Evolutionary conservation across 441 rosid genomes (phyloP), one percentile per base, ranked within the genome.

Genomic region (Corymbia calophylla): DNA sequence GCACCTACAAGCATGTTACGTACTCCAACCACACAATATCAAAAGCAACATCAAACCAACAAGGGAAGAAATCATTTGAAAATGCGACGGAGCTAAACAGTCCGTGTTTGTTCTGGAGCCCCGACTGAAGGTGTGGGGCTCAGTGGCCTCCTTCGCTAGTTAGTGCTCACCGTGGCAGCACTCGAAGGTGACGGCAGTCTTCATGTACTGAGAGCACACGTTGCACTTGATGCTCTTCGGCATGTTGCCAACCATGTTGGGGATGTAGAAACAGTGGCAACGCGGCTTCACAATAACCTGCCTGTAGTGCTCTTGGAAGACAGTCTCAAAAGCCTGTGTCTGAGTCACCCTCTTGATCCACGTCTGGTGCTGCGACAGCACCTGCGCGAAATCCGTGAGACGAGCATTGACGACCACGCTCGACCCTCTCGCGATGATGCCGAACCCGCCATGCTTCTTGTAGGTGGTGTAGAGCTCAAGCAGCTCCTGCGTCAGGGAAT

Each of bases 131-230:
- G 73, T 15, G 21, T 31, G 5, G 23, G 39, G 21, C 1, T 66
- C 10, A 9, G 31, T 66, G 73, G 73, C 73, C 11, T 31, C 39
- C 1, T 66, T 31, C 5, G 73, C 21, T 31, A 7, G 39, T 66
- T 39, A 64, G 9, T 66, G 77, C 44, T 2, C 44, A 31, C 44
- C 77, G 9, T 66, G 77, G 77, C 77, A 66, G 77, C 77, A 66
- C 23, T 66, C 77, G 77, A 16, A 66, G 44, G 44, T 31, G 77
- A 66, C 23, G 10, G 23, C 2, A 21, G 5, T 66, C 77, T 66
- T 66, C 77, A 66, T 31, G 12, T 31, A 4, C 12, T 1, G 39
- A 66, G 5, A 4, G 73, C 73, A 66, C 0, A 0, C 0, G 9
- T 2, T 17, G 77, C 77, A 66, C 12, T 5, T 31, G 77, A 16